phyloP scores from a whole-genome alignment of 1,284 basidiomycete species.

The Sporisorium iseilematis-ciliati region DNA sequence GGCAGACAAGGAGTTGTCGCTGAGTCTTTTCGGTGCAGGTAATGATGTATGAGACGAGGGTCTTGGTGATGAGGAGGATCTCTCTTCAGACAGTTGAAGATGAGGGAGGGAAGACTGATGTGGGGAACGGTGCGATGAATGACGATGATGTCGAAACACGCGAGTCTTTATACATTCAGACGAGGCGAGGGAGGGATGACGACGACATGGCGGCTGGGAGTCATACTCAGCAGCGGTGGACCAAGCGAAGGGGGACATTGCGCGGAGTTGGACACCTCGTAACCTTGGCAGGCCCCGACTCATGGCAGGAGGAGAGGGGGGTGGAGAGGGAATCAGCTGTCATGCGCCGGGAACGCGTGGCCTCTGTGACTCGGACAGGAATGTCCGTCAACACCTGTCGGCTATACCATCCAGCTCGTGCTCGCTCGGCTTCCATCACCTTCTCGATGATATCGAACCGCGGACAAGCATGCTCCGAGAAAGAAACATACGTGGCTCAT shows the following conservation, averaged over 20 bases:
- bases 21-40: background rate
- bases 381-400: background rate
- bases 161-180: too few species aligned
- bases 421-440: slow-evolving; percentile 5
- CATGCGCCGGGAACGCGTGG: slow-evolving; percentile 8
- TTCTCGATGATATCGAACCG: background rate
- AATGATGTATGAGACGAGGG: background rate
- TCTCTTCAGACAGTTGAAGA: background rate
- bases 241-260: background rate
- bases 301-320: slow-evolving; percentile 2
- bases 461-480: background rate
- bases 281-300: slow-evolving; percentile 1
- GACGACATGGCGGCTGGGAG: slow-evolving; percentile 1
- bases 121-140: background rate
- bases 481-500: background rate
- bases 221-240: slow-evolving; percentile 2
- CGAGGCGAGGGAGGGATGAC: background rate
- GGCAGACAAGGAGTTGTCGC: background rate
- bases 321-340: slow-evolving; percentile 4
- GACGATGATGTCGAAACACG: too few species aligned
- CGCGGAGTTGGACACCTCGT: slow-evolving; percentile 8
- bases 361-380: slow-evolving; percentile 12
- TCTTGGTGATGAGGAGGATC: background rate
- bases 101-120: background rate
- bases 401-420: background rate